These are phyloP conservation scores for Setomelanomma holmii DNA, from an alignment of 2,329 filamentous ascomycete genomes.

Conservation along the genomic window DNA sequence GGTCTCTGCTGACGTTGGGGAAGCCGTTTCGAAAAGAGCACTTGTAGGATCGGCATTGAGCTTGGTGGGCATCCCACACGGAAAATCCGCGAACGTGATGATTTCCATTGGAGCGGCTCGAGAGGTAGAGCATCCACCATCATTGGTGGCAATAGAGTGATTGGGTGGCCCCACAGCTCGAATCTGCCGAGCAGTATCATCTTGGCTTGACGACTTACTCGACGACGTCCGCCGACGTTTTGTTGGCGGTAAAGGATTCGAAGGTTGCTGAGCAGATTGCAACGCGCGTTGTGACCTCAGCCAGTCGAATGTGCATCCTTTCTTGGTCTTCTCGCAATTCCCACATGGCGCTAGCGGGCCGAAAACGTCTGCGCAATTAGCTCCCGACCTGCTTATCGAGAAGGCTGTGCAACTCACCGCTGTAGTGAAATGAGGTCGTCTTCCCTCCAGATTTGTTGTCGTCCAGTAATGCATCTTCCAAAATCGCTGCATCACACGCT, in stretches of 20 bases:
- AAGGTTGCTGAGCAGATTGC: slow-evolving; percentile 34
- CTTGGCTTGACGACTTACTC: slow-evolving; percentile 17
- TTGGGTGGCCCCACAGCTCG: slow-evolving; percentile 3
- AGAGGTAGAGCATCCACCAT: slow-evolving; percentile 8
- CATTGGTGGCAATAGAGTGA: slow-evolving; percentile 8
- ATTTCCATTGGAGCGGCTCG: slow-evolving; percentile 21
- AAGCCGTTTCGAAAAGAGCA: slow-evolving; percentile 4
- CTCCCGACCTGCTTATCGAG: background rate
- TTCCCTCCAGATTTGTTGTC: slow-evolving; percentile 25
- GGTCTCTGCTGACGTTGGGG: slow-evolving; percentile 2
- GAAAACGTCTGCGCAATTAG: slow-evolving; percentile 43
- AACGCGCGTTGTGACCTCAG: slow-evolving; percentile 45
- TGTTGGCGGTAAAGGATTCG: slow-evolving; percentile 25
- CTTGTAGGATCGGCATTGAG: slow-evolving; percentile 14
- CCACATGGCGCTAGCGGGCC: slow-evolving; percentile 47
- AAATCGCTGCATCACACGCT: slow-evolving; percentile 52
- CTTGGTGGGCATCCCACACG: slow-evolving; percentile 21
- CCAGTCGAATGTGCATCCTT: slow-evolving; percentile 56
- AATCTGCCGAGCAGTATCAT: slow-evolving; percentile 3
- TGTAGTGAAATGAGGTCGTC: slow-evolving; percentile 44
- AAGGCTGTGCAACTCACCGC: slow-evolving; percentile 31
- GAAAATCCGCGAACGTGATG: slow-evolving; percentile 39
- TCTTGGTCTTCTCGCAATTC: slow-evolving; percentile 55
- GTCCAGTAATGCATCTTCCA: slow-evolving; percentile 43
- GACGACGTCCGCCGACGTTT: slow-evolving; percentile 39